Conservation (phyloP, 805 yeast species). For the Kodamaea restingae region DNA sequence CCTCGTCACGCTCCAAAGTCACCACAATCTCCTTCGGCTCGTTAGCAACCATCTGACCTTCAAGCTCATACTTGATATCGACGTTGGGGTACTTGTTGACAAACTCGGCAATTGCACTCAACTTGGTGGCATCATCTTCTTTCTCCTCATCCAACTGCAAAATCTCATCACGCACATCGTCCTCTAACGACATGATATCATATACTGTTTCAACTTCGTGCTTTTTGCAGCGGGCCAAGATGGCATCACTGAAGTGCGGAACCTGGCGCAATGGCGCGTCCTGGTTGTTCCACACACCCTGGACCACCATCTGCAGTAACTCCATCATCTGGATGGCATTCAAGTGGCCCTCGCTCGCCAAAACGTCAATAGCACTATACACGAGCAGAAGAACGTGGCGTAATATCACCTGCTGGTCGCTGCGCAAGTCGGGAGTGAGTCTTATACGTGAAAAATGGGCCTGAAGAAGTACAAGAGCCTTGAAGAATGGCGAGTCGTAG, state of each 20-base stretch:
- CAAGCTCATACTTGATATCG: constrained; percentile 58
- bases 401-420: constrained; percentile 55
- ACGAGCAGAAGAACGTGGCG: constrained; percentile 47
- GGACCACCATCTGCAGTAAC: constrained; percentile 80
- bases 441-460: constrained; percentile 70
- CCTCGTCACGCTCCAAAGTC: constrained; percentile 69
- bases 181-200: constrained; percentile 78
- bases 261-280: constrained; percentile 78
- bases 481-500: constrained; percentile 54
- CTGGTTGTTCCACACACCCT: constrained; percentile 71
- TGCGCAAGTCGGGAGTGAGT: constrained; percentile 54
- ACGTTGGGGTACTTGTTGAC: constrained; percentile 88
- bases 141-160: constrained; percentile 47
- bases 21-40: constrained; percentile 48
- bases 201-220: constrained; percentile 65
- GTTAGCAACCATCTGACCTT: constrained; percentile 41
- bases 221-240: constrained; percentile 51
- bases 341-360: constrained; percentile 76
- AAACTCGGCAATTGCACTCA: constrained; percentile 74
- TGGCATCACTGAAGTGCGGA: constrained; percentile 56
- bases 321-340: constrained; percentile 84
- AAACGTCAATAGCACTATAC: constrained; percentile 66
- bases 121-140: constrained; percentile 22
- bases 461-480: constrained; percentile 72
- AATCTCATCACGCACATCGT: constrained; percentile 63